Conservation (phyloP, 495 filamentous ascomycete species). For the Penicillium lividum region DNA sequence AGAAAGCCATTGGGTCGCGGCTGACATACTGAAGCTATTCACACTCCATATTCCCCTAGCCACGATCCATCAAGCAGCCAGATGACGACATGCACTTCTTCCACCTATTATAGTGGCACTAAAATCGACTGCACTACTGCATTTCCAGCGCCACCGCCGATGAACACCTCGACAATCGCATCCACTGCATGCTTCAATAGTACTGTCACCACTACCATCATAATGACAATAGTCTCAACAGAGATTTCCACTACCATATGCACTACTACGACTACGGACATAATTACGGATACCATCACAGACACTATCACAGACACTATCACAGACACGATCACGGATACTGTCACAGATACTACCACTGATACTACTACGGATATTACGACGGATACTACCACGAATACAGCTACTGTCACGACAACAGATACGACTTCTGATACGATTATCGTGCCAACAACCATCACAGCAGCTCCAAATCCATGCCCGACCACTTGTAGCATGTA, state of each 20-base stretch:
- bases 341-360: not conserved
- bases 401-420: not conserved
- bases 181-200: not conserved
- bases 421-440: not conserved
- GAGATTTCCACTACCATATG: conserved; percentile 4
- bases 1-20: not conserved
- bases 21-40: conserved; percentile 14
- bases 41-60: conserved; percentile 11
- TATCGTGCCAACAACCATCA: conserved; percentile 22
- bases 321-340: not conserved
- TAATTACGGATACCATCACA: not conserved
- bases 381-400: not conserved
- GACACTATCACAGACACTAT: not conserved
- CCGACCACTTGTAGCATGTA: conserved; percentile 25
- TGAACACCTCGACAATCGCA: not conserved
- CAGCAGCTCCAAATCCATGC: conserved; percentile 20
- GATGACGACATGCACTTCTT: conserved; percentile 3
- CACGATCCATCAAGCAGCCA: conserved; percentile 1
- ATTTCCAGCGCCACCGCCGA: conserved; percentile 7
- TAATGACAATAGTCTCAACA: conserved; percentile 8
- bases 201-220: conserved; percentile 1
- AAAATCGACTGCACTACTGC: conserved; percentile 10
- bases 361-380: not conserved
- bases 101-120: conserved; percentile 2
- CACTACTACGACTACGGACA: conserved; percentile 3